Conservation (phyloP, 371 early-diverging fungal genomes). For the Zychaea mexicana region DNA sequence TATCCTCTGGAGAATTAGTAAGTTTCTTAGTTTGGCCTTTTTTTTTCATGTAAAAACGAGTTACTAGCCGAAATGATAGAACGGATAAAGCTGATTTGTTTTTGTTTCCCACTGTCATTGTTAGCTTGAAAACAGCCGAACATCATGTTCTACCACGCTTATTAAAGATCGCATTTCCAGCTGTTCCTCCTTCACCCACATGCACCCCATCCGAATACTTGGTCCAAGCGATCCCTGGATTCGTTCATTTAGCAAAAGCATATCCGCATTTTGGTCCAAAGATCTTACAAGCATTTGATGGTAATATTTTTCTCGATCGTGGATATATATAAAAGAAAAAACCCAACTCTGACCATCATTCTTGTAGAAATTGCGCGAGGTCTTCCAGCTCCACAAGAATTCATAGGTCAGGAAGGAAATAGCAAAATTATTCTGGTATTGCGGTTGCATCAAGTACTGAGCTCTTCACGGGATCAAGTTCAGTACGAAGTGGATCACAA, state of each 20-base stretch:
- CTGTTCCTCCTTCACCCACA: conserved; percentile 8
- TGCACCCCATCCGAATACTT: conserved; percentile 45
- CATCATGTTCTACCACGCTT: conserved; percentile 40
- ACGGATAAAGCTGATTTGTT: neutral
- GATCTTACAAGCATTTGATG: conserved; percentile 36
- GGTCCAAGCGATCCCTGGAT: conserved; percentile 44
- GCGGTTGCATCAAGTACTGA: conserved; percentile 40
- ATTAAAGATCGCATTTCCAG: conserved; percentile 41
- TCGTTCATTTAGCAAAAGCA: conserved; percentile 44
- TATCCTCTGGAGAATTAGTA: conserved; percentile 53
- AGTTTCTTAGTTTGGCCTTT: neutral
- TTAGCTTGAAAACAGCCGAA: conserved; percentile 33
- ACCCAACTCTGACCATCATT: neutral
- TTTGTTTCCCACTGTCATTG: conserved; percentile 1
- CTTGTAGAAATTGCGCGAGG: conserved; percentile 35
- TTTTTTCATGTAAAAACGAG: neutral
- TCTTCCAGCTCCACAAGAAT: conserved; percentile 39
- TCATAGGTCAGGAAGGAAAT: conserved; percentile 46
- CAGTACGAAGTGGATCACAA: conserved; percentile 23
- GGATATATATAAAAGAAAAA: too few species aligned
- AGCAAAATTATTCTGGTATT: conserved; percentile 43
- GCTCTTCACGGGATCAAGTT: conserved; percentile 33
- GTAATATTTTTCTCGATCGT: conserved; percentile 31
- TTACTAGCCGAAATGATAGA: neutral
- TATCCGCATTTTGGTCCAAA: conserved; percentile 44